These are phyloP conservation scores for Arctium minus DNA, from an alignment of 129 eudicot species.

Conservation along the genomic window DNA sequence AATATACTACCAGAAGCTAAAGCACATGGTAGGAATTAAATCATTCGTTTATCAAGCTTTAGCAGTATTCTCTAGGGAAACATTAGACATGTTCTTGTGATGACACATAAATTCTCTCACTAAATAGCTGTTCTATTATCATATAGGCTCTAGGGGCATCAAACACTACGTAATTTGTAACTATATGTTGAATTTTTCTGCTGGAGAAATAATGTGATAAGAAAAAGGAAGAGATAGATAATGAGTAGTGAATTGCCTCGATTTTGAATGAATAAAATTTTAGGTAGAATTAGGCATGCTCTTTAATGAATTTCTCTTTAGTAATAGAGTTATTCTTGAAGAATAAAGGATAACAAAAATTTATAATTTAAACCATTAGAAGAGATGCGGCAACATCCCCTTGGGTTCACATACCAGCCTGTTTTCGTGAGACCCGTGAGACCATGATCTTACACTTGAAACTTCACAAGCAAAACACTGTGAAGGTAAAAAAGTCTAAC, in stretches of 20 bases:
- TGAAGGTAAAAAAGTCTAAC: no score
- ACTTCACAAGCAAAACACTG: no score
- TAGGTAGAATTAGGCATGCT: neutral
- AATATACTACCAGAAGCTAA: constrained; percentile 86
- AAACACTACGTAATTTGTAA: neutral
- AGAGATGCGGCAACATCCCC: no score
- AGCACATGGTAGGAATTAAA: constrained; percentile 73
- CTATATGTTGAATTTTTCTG: no score
- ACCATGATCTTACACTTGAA: no score
- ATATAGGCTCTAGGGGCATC: neutral
- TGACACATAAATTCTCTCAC: no score
- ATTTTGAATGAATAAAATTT: no score
- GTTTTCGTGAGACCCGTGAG: no score
- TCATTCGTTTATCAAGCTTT: neutral
- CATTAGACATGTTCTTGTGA: neutral
- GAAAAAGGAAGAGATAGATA: neutral
- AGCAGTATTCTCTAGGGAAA: neutral
- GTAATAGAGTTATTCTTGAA: neutral
- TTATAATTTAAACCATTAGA: no score
- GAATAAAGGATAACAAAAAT: neutral
- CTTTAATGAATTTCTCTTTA: neutral
- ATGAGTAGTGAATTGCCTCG: neutral
- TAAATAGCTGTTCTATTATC: no score
- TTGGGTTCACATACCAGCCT: no score
- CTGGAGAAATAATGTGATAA: neutral